Evolutionary conservation across 225 moss, liverwort and hornwort genomes (phyloP), one percentile per base, ranked within the genome.

Genomic region (Climacium dendroides): DNA sequence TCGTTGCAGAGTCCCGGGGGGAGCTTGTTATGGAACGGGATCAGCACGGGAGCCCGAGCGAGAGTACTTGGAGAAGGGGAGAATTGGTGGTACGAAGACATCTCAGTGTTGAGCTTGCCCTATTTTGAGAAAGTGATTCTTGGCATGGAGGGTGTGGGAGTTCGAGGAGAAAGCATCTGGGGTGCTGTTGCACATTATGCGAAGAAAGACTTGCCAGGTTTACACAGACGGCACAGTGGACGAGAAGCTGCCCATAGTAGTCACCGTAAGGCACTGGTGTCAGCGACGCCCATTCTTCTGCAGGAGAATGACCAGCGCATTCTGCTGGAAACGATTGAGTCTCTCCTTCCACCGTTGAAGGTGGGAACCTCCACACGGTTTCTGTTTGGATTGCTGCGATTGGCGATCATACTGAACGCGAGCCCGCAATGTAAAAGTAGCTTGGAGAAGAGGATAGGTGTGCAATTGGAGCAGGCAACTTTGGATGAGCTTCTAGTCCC

Each of bases 401-500:
- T 92, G 58, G 94, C 95, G 13, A 95, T 91, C 23, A 95, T 95
- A 29, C 35, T 95, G 80, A 94, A 94, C 65, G 95, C 95, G 19
- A 95, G 89, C 80, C 77, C 85, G 34, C 82, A 87, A 59, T 94
- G 95, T 53, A 94, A 94, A 73, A 87, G 78, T 66, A 94, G 89
- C 45, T 74, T 95, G 88, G 95, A 95, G 94, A 94, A 90, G 78
- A 74, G 95, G 82, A 95, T 95, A 48, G 94, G 95, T 9, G 72
- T 95, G 89, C 95, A 95, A 83, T 78, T 95, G 78, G 95, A 95
- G 85, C 95, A 95, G 78, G 95, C 94, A 48, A 92, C 94, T 7
- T 85, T 95, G 80, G 95, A 95, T 57, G 95, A 95, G 90, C 87
- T 95, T 2, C 89, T 95, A 7, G 94, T 95, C 87, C 95, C 95